Base-by-base conservation (phyloP, 2,329 filamentous ascomycete genomes). In the Pezicula rhizophila region DNA sequence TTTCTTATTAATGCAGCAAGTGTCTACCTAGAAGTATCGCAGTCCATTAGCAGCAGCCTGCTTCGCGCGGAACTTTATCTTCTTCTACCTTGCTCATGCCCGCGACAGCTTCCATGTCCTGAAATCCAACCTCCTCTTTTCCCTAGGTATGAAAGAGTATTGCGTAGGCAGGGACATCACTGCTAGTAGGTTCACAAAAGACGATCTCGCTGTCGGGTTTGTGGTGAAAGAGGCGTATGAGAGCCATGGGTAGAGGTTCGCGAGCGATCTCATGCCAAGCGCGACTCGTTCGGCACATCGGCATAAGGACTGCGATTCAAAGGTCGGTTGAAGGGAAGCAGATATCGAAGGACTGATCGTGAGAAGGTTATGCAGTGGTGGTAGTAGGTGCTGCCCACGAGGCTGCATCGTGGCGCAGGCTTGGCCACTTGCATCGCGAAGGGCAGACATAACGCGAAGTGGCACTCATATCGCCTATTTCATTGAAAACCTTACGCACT, bases 121-220 rank as follows among this genome's bases (percentile, higher is more conserved):
- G 35, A 15, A 52, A 56, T 8, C 37, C 56, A 8, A 54, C 50
- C 34, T 57, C 53, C 8, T 51, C 51, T n/a, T 11, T 31, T 47
- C 48, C 57, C 59, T 55, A 62, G 40, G 43, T 61, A 37, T 61
- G 55, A 10, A 54, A 60, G 40, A 62, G 57, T 25, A 61, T 63
- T n/a, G 54, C 57, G 54, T 61, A 61, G 4, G 42, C 10, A 31
- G 59, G 57, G 35, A 52, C 46, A 1, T 52, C 17, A 3, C 47
- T 39, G 31, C 25, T n/a, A n/a, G n/a, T n/a, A n/a, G n/a, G n/a
- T n/a, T n/a, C n/a, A n/a, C n/a, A n/a, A 53, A 57, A 54, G 50
- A 56, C 50, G 47, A 59, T 55, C 48, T 56, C 52, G 55, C 57
- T 51, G 45, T 57, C 48, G 48, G 48, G 47, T 53, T 53, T 59